Evolutionary conservation across 1,139 yeast genomes (phyloP), one percentile per base, ranked within the genome.

Genomic region (Geotrichum restrictum): DNA sequence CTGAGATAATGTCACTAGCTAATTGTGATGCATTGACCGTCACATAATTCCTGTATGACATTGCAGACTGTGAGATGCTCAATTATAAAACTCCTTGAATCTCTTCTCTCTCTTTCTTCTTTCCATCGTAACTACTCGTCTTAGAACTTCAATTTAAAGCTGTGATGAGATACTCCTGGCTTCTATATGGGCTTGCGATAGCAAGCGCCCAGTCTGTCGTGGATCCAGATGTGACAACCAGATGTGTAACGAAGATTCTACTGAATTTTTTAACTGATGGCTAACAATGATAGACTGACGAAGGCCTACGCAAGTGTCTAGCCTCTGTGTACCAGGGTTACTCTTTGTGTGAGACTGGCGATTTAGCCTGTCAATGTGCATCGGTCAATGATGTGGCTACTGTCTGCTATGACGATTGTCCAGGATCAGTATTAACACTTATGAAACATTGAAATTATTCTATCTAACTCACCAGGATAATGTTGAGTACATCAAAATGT

Each of bases 351-450:
- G 54, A 50, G 11, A 53, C 54, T 4, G 53, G 46, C 11, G 65
- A 62, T 46, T 36, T 55, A 18, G 55, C 49, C n/a, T 62, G 65
- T 43, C 58, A 61, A 36, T 62, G 65, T 48, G 47, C 56, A 11
- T 56, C 61, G 21, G 54, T 60, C 2, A 47, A 55, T 19, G 62
- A 59, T 45, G 59, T 60, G n/a, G 56, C 58, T 14, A 40, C 48
- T 3, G 38, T 49, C 13, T 62, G 64, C 49, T 55, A 49, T 43
- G 41, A 46, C 13, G 54, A 39, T 11, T 62, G 65, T 45, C 59
- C 62, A 6, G 53, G 52, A 22, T 53, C 55, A 27, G 63, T 59
- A 49, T 29, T 57, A 49, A n/a, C 5, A 21, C 2, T 37, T 2
- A 18, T 6, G 18, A 3, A 8, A 29, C 34, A 1, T 32, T 34